These are phyloP conservation scores for Calophaca sinica DNA, from an alignment of 306 rosid genomes.

Conservation along the genomic window DNA sequence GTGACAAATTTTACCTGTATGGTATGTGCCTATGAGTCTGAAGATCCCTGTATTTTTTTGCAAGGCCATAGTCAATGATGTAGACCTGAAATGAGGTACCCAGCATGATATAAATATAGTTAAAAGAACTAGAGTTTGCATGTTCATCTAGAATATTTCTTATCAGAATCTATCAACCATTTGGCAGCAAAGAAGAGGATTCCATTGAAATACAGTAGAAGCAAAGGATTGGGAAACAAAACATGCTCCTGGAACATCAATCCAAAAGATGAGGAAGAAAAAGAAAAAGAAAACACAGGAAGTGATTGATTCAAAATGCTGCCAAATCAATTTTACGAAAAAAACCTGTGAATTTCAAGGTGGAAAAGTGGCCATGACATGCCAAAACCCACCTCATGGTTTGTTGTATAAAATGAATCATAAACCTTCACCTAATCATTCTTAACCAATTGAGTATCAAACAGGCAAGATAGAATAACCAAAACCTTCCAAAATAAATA, in stretches of 20 bases:
- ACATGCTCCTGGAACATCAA: slow-evolving; percentile 36
- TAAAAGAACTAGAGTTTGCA: slow-evolving; percentile 18
- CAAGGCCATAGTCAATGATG: slow-evolving; percentile 94
- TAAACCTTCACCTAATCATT: slow-evolving; percentile 30
- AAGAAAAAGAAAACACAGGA: slow-evolving; percentile 5
- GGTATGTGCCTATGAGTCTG: slow-evolving; percentile 97
- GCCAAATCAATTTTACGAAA: slow-evolving; percentile 10
- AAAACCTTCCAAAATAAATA: slow-evolving; percentile 27
- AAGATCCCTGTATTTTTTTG: slow-evolving; percentile 95
- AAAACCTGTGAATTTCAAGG: slow-evolving; percentile 29
- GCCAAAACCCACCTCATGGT: slow-evolving; percentile 27
- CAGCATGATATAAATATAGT: slow-evolving; percentile 35
- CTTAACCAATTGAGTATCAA: slow-evolving; percentile 16
- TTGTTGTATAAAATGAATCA: slow-evolving; percentile 14
- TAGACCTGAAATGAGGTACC: slow-evolving; percentile 70
- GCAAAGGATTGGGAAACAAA: slow-evolving; percentile 22
- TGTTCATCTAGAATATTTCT: slow-evolving; percentile 2
- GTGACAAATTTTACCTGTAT: slow-evolving; percentile 71
- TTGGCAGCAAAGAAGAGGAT: slow-evolving; percentile 14
- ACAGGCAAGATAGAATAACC: slow-evolving; percentile 20
- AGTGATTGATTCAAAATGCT: slow-evolving; percentile 23
- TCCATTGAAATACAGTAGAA: slow-evolving; percentile 14
- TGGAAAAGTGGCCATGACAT: slow-evolving; percentile 18
- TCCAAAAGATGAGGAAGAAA: slow-evolving; percentile 9
- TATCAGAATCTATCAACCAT: slow-evolving; percentile 32